These are phyloP conservation scores for sorghum (Sorghum bicolor) DNA, from an alignment of 176 grass and related monocot genomes.

Conservation along the genomic window DNA sequence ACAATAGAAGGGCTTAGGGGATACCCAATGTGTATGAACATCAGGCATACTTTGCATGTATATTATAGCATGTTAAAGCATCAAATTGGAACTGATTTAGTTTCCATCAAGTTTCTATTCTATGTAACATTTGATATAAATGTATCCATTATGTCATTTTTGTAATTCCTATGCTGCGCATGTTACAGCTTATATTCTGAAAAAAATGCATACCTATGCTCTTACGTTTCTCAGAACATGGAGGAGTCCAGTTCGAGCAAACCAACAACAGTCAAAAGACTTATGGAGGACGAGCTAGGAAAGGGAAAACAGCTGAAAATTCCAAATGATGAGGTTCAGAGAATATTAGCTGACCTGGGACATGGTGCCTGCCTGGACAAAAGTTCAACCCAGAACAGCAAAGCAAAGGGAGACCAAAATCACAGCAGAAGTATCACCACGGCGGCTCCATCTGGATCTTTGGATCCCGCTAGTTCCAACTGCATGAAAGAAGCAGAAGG, in stretches of 20 bases:
- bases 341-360: slow-evolving; percentile 59
- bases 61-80: slow-evolving; percentile 4
- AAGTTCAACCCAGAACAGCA: slow-evolving; percentile 15
- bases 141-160: neutral
- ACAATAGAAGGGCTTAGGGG: neutral
- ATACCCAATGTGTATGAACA: neutral
- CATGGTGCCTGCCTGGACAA: slow-evolving; percentile 43
- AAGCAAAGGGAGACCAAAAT: slow-evolving; percentile 25
- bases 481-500: slow-evolving; percentile 42
- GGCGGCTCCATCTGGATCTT: slow-evolving; percentile 9
- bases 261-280: slow-evolving; percentile 67
- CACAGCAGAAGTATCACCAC: neutral
- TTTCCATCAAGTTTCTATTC: slow-evolving; percentile 4
- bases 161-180: neutral
- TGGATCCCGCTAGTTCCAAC: slow-evolving; percentile 30
- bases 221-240: slow-evolving; percentile 34
- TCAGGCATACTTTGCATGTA: neutral
- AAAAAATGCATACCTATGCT: neutral
- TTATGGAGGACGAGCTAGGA: slow-evolving; percentile 68
- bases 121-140: neutral
- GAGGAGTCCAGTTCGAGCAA: slow-evolving; percentile 33
- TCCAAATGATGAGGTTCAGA: slow-evolving; percentile 62
- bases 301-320: slow-evolving; percentile 55
- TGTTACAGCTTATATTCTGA: slow-evolving; percentile 11
- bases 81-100: neutral